Evolutionary conservation across 1,139 yeast species (phyloP).

Genomic region (Taphrina deformans): DNA sequence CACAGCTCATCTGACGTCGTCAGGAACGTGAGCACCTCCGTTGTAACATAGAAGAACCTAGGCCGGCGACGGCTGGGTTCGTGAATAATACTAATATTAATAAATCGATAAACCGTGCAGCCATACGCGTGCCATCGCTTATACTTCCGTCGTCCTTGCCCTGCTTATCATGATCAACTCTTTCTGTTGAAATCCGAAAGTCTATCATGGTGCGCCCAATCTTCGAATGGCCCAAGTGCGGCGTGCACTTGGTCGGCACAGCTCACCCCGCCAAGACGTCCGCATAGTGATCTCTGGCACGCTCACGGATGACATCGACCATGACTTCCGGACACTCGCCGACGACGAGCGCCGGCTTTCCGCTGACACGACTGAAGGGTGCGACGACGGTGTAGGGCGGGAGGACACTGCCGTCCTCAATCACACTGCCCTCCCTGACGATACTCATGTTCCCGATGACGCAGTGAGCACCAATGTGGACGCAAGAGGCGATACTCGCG

Average conservation of each 20-base stretch:
- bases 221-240: no score
- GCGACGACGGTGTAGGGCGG: conserved; percentile 63
- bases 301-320: conserved; percentile 45
- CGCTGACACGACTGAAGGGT: conserved; percentile 56
- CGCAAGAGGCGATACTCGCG: conserved; percentile 50
- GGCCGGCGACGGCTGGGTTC: background rate
- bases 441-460: conserved; percentile 53
- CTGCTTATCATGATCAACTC: no score
- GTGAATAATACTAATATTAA: background rate
- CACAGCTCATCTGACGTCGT: background rate
- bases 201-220: background rate
- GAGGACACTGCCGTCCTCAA: conserved; percentile 53
- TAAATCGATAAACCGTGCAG: background rate
- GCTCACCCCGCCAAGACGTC: conserved; percentile 1
- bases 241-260: background rate
- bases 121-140: background rate
- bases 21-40: background rate
- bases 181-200: background rate
- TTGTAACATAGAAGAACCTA: background rate
- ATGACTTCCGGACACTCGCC: conserved; percentile 47
- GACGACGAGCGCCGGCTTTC: conserved; percentile 36
- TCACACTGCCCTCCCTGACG: conserved; percentile 63
- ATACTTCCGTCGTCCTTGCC: no score
- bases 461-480: conserved; percentile 61
- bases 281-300: conserved; percentile 39